These are phyloP conservation scores for Bruguiera gymnorhiza DNA, from an alignment of 345 rosid genomes.

Conservation along the genomic window DNA sequence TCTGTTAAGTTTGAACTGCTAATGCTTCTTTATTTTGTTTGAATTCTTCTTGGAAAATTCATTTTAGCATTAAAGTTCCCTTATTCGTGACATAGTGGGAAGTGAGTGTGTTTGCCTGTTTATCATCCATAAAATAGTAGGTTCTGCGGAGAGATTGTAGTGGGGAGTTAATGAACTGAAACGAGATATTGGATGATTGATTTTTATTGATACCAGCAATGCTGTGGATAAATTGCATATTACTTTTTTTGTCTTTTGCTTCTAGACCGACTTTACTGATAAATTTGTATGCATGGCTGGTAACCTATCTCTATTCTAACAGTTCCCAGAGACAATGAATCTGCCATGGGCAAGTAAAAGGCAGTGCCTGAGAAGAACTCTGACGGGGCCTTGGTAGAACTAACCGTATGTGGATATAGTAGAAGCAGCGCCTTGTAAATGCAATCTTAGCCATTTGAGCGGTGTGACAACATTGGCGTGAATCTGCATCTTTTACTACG, in stretches of 20 bases:
- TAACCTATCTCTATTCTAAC: background rate
- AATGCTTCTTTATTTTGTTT: too few relatives aligned
- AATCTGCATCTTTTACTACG: slow-evolving; percentile 16
- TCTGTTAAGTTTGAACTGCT: too few relatives aligned
- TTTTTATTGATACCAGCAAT: too few relatives aligned
- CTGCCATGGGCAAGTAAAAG: slow-evolving; percentile 32
- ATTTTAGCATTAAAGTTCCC: too few relatives aligned
- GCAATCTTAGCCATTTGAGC: slow-evolving; percentile 16
- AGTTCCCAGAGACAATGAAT: slow-evolving; percentile 40
- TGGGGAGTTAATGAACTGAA: too few relatives aligned
- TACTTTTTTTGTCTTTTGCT: background rate
- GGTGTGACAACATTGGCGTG: slow-evolving; percentile 3
- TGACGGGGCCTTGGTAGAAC: slow-evolving; percentile 36
- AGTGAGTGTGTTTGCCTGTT: too few relatives aligned
- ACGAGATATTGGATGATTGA: too few relatives aligned
- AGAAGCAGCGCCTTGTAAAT: background rate
- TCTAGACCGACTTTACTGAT: background rate
- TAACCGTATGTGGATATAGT: background rate
- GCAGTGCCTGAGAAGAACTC: slow-evolving; percentile 33
- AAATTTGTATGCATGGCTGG: background rate
- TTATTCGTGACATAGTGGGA: too few relatives aligned
- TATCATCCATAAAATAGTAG: too few relatives aligned
- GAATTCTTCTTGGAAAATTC: too few relatives aligned
- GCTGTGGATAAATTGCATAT: too few relatives aligned
- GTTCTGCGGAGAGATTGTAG: too few relatives aligned